Percentiles rank a stretch among this genome's conserved stretches.
phyloP scores from a whole-genome alignment of 1,139 yeast genomes.

The Candida tunisiensis region DNA sequence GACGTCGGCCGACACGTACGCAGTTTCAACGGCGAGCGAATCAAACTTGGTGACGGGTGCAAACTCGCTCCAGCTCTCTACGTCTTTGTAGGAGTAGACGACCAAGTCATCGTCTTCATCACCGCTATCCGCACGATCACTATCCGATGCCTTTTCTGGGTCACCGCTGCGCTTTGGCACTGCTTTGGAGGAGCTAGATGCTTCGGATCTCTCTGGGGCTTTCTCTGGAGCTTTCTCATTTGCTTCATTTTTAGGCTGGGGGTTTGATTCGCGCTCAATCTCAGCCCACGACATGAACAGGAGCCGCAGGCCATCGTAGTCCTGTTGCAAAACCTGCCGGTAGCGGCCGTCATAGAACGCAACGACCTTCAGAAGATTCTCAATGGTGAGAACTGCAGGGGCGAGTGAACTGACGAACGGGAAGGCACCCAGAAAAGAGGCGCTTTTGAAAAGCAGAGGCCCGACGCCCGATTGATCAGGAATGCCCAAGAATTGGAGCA shows the following conservation, averaged over 20 bases:
- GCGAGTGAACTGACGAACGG: slow-evolving; percentile 24
- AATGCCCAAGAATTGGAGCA: slow-evolving; percentile 12
- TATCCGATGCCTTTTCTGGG: too few relatives aligned
- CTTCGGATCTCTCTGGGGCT: too few relatives aligned
- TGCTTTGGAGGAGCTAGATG: too few relatives aligned
- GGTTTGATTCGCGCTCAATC: slow-evolving; percentile 5
- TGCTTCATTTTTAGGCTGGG: slow-evolving; percentile 1
- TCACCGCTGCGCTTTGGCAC: too few relatives aligned
- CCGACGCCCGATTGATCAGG: slow-evolving; percentile 16
- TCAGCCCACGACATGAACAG: slow-evolving; percentile 24
- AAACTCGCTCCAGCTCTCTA: slow-evolving; percentile 15
- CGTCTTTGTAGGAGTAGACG: slow-evolving; percentile 6
- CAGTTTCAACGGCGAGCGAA: slow-evolving; percentile 15
- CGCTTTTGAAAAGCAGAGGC: slow-evolving; percentile 17
- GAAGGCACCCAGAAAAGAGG: slow-evolving; percentile 24
- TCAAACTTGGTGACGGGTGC: slow-evolving; percentile 14
- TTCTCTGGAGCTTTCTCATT: slow-evolving; percentile 1
- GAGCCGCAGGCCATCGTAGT: slow-evolving; percentile 20
- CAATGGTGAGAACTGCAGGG: slow-evolving; percentile 21
- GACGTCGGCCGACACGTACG: slow-evolving; percentile 9
- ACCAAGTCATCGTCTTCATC: slow-evolving; percentile 10
- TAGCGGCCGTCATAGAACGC: slow-evolving; percentile 23
- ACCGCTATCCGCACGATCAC: slow-evolving; percentile 1
- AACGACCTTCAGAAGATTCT: slow-evolving; percentile 27
- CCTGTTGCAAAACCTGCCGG: slow-evolving; percentile 16